Conservation (phyloP, 208 protist genomes). For the Trypanosoma lewisi region DNA sequence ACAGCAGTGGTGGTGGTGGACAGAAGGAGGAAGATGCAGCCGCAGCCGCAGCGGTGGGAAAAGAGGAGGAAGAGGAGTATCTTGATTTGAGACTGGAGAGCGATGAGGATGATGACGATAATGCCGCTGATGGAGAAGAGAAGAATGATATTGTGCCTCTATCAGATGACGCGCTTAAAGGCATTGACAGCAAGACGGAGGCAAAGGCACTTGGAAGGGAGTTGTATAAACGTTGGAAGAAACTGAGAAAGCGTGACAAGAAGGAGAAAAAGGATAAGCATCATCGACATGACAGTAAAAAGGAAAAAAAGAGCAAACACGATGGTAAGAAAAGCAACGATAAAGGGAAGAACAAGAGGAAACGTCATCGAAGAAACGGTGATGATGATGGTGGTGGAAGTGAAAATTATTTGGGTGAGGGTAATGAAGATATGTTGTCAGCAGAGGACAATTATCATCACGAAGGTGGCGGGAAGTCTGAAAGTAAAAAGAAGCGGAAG, state of each 20-base stretch:
- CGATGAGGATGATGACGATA: background rate
- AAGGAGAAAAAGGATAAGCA: constrained; percentile 26
- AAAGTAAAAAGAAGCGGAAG: constrained; percentile 6
- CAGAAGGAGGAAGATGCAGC: too few species aligned
- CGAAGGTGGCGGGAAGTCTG: constrained; percentile 1
- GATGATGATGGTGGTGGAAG: constrained; percentile 24
- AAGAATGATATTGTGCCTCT: constrained; percentile 3
- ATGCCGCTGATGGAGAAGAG: background rate
- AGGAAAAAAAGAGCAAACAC: constrained; percentile 10
- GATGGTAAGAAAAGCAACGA: constrained; percentile 23
- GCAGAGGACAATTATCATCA: constrained; percentile 8
- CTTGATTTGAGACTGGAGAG: constrained; percentile 16
- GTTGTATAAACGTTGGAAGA: constrained; percentile 81
- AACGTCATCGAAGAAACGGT: constrained; percentile 18
- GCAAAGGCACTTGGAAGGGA: constrained; percentile 50
- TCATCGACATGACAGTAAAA: constrained; percentile 22
- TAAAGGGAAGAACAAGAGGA: constrained; percentile 24
- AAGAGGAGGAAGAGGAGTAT: constrained; percentile 7
- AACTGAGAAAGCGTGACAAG: constrained; percentile 32
- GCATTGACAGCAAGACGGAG: constrained; percentile 46
- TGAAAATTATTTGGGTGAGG: constrained; percentile 12
- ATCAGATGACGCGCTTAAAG: constrained; percentile 43
- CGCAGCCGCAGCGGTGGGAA: too few species aligned
- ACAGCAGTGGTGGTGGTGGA: background rate
- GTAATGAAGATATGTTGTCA: constrained; percentile 12